Conservation (phyloP, 768 basidiomycete species). For the Hericium alpestre region DNA sequence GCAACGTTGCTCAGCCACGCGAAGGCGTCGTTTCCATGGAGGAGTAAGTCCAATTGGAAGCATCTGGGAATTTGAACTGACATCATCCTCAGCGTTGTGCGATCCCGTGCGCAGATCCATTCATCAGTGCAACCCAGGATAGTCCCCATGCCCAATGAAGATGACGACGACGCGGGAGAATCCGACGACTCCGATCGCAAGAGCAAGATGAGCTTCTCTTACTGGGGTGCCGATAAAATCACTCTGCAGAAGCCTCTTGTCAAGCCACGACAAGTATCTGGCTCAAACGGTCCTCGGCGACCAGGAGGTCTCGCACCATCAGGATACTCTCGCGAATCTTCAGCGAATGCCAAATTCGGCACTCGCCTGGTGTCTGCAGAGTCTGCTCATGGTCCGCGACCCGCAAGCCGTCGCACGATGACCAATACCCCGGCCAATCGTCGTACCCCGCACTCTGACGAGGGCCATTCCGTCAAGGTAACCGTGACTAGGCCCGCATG, state of each 20-base stretch:
- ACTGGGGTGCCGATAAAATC: constrained; percentile 88
- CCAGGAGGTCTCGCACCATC: constrained; percentile 33
- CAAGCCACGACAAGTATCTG: constrained; percentile 30
- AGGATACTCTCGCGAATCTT: constrained; percentile 69
- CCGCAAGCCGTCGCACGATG: constrained; percentile 54
- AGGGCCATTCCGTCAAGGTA: constrained; percentile 52
- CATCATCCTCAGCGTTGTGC: constrained; percentile 43
- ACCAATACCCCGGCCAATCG: constrained; percentile 29
- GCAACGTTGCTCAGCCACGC: constrained; percentile 60
- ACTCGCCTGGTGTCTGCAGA: constrained; percentile 67
- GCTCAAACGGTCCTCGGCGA: constrained; percentile 23
- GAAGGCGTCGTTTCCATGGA: constrained; percentile 85
- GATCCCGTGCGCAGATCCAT: constrained; percentile 53
- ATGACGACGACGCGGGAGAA: constrained; percentile 41
- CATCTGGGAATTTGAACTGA: constrained; percentile 4
- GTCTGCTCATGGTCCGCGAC: constrained; percentile 32
- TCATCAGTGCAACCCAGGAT: constrained; percentile 52
- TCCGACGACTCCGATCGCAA: constrained; percentile 83
- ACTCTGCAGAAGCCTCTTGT: constrained; percentile 72
- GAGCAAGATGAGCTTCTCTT: constrained; percentile 91
- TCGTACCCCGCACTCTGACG: constrained; percentile 45
- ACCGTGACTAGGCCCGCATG: constrained; percentile 70
- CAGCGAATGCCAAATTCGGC: constrained; percentile 90
- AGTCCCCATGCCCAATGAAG: constrained; percentile 59
- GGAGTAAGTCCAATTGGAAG: constrained; percentile 47